A percentile compares a stretch with the other conserved stretches of the same genome.
These are phyloP conservation scores for Pseudisothecium myosuroides DNA, from an alignment of 225 moss, liverwort and hornwort genomes.

Conservation along the genomic window DNA sequence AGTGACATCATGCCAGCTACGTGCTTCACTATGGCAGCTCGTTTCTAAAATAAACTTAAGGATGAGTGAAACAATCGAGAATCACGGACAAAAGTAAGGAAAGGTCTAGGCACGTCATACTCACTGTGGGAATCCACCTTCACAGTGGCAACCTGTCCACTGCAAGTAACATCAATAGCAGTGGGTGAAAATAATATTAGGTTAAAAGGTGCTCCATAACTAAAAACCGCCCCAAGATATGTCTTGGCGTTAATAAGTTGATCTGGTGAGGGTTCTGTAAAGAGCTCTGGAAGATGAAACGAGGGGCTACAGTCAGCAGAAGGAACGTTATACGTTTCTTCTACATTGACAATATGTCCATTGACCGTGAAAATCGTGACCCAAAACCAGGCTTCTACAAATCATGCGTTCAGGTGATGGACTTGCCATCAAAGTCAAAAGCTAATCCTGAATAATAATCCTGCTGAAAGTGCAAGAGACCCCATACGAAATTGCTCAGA, in stretches of 20 bases:
- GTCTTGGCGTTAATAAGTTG: neutral
- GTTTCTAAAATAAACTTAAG: neutral
- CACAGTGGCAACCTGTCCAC: neutral
- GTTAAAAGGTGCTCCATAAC: neutral
- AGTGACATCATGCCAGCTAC: neutral
- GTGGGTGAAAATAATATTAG: neutral
- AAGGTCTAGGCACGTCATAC: neutral
- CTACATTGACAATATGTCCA: neutral
- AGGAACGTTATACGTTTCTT: neutral
- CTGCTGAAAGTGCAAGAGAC: neutral
- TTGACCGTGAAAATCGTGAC: neutral
- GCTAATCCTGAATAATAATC: neutral
- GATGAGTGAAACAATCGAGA: neutral
- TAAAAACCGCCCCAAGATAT: slow-evolving; percentile 1
- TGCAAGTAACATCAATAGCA: neutral
- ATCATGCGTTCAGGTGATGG: neutral
- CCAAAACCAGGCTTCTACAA: neutral
- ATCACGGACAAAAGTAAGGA: neutral
- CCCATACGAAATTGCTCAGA: neutral
- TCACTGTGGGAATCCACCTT: neutral
- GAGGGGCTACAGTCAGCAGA: neutral
- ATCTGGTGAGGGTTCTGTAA: neutral
- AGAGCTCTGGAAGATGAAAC: slow-evolving; percentile 16
- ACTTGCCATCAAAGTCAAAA: neutral
- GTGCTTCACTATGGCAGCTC: neutral